phyloP scores from a whole-genome alignment of 495 filamentous ascomycete species.

The Lophiotrema nucula region DNA sequence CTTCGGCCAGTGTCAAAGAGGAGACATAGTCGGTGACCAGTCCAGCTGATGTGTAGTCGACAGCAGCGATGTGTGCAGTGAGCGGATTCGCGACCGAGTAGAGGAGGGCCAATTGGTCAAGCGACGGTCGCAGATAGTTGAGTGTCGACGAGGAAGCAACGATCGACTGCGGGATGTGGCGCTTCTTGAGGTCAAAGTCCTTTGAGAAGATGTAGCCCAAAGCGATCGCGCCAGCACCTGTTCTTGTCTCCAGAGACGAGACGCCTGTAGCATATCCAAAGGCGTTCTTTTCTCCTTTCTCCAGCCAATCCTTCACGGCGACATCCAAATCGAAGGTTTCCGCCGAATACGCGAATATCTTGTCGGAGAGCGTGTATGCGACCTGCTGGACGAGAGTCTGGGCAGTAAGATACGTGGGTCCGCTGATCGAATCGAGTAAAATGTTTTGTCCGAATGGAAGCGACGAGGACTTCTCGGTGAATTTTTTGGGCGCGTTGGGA shows the following conservation, averaged over 20 bases:
- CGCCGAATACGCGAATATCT: slow-evolving; percentile 94
- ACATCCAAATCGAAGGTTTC: slow-evolving; percentile 86
- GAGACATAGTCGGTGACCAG: slow-evolving; percentile 86
- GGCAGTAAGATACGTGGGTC: slow-evolving; percentile 86
- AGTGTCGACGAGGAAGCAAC: slow-evolving; percentile 81
- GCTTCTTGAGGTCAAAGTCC: slow-evolving; percentile 88
- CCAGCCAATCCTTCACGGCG: slow-evolving; percentile 73
- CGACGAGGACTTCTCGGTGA: slow-evolving; percentile 47
- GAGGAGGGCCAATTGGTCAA: slow-evolving; percentile 86
- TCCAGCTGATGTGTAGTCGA: slow-evolving; percentile 71
- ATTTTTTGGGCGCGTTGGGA: slow-evolving; percentile 13
- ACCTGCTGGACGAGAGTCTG: slow-evolving; percentile 95
- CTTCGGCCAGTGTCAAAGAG: slow-evolving; percentile 79
- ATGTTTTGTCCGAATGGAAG: slow-evolving; percentile 63
- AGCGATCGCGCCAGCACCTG: slow-evolving; percentile 87
- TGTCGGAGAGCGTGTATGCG: slow-evolving; percentile 87
- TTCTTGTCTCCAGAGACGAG: slow-evolving; percentile 77
- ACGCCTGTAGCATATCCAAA: slow-evolving; percentile 77
- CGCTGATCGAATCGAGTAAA: slow-evolving; percentile 66
- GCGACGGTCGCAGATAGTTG: slow-evolving; percentile 71
- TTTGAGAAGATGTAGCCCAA: slow-evolving; percentile 96
- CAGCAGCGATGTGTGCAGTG: slow-evolving; percentile 89
- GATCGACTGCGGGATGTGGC: slow-evolving; percentile 85
- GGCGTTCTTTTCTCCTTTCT: slow-evolving; percentile 65
- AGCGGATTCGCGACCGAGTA: slow-evolving; percentile 89